Evolutionary conservation across 2,329 filamentous ascomycete species (phyloP).

Genomic region (Fusarium falciforme): DNA sequence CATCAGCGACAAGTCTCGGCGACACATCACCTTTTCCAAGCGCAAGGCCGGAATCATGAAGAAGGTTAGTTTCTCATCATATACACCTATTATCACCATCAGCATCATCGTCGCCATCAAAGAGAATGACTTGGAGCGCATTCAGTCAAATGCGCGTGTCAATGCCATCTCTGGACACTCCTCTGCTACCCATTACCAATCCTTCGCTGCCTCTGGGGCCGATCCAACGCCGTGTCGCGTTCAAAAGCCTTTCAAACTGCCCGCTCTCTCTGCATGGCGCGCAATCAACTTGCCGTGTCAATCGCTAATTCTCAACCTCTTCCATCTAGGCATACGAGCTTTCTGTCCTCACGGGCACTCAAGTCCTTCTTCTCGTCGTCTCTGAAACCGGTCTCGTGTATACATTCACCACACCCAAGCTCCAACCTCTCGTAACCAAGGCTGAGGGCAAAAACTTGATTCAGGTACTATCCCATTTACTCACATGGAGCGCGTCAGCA

Average conservation of each 20-base stretch:
- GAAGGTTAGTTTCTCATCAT: conserved; percentile 75
- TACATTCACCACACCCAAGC: conserved; percentile 97
- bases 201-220: not conserved
- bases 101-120: not conserved
- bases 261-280: conserved; percentile 1
- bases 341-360: conserved; percentile 96
- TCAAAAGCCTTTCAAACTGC: not conserved
- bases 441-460: conserved; percentile 99
- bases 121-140: not conserved
- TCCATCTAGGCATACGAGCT: conserved; percentile 87
- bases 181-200: not conserved
- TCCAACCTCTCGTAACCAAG: conserved; percentile 97
- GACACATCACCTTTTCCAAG: conserved; percentile 99
- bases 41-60: conserved; percentile 99
- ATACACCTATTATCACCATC: not conserved
- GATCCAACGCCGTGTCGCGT: conserved; percentile 18
- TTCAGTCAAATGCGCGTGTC: not conserved
- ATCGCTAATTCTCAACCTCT: conserved; percentile 34
- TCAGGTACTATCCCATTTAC: conserved; percentile 71
- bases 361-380: conserved; percentile 95
- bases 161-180: not conserved
- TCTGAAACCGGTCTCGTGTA: conserved; percentile 98
- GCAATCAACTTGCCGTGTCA: not conserved
- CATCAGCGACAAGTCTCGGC: conserved; percentile 99
- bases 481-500: not conserved